phyloP scores from a whole-genome alignment of 352 stramenopile species.

The Pythium angustatum region DNA sequence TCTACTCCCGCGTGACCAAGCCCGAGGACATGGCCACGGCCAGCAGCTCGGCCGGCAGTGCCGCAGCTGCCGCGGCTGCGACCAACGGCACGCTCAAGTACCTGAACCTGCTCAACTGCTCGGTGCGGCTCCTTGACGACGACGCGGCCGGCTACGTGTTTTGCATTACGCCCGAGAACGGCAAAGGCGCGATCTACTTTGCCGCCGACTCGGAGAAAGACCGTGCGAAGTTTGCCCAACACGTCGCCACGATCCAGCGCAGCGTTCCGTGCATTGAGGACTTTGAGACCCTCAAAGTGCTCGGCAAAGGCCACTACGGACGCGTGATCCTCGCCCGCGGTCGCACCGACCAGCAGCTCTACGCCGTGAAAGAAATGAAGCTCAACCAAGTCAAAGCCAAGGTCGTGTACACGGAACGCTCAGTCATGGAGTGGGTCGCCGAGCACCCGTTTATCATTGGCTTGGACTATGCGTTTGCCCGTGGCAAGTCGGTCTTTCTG shows the following conservation, averaged over 20 bases:
- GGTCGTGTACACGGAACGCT: conserved; percentile 83
- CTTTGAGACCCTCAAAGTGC: conserved; percentile 81
- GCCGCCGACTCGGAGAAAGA: conserved; percentile 85
- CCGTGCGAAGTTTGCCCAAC: conserved; percentile 70
- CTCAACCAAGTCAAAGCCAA: conserved; percentile 85
- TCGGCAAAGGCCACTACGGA: conserved; percentile 84
- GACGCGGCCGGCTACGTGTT: conserved; percentile 75
- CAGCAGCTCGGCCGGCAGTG: neutral
- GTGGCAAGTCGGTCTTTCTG: conserved; percentile 95
- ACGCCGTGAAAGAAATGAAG: conserved; percentile 91
- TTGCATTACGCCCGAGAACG: conserved; percentile 64
- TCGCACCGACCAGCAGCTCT: conserved; percentile 51
- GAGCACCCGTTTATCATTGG: conserved; percentile 97
- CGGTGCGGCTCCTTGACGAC: conserved; percentile 79
- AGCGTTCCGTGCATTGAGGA: conserved; percentile 53
- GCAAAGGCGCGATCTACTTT: conserved; percentile 71
- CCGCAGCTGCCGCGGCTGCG: conserved; percentile 1
- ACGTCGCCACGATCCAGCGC: conserved; percentile 57
- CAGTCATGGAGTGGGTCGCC: conserved; percentile 83
- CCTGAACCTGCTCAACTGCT: conserved; percentile 74
- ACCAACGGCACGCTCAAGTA: conserved; percentile 52
- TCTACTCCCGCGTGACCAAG: conserved; percentile 82
- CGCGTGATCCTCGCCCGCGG: conserved; percentile 71
- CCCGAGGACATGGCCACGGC: conserved; percentile 36
- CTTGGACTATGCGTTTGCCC: conserved; percentile 96